These are phyloP conservation scores for Candida sanyiensis DNA, from an alignment of 805 yeast species.

Conservation along the genomic window DNA sequence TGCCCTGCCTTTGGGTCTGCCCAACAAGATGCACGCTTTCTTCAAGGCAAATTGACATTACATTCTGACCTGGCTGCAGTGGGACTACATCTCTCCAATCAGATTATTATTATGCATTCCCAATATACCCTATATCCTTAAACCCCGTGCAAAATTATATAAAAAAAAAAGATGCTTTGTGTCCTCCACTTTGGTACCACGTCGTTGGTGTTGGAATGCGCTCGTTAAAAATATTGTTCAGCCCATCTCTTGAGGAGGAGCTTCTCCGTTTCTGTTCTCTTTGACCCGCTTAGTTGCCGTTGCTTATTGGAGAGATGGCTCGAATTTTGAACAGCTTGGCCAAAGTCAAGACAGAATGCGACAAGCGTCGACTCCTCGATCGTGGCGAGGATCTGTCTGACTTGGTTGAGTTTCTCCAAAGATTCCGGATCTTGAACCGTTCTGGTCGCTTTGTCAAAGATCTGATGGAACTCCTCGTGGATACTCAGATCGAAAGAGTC, in stretches of 20 bases:
- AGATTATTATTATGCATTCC: too few relatives aligned
- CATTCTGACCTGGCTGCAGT: too few relatives aligned
- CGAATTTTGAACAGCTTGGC: constrained; percentile 3
- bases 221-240: constrained; percentile 26
- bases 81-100: too few relatives aligned
- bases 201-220: too few relatives aligned
- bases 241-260: constrained; percentile 46
- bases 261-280: constrained; percentile 33
- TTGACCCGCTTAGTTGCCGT: constrained; percentile 9
- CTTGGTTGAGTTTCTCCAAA: constrained; percentile 14
- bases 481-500: background rate
- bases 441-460: constrained; percentile 9
- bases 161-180: too few relatives aligned
- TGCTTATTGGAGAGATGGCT: background rate
- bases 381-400: constrained; percentile 12
- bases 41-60: constrained; percentile 4
- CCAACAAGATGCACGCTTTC: constrained; percentile 27
- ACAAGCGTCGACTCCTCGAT: constrained; percentile 15
- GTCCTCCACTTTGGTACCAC: too few relatives aligned
- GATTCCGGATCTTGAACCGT: constrained; percentile 13
- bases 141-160: too few relatives aligned
- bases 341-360: constrained; percentile 9
- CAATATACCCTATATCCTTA: too few relatives aligned
- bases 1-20: constrained; percentile 45
- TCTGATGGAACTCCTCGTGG: constrained; percentile 4